Evolutionary conservation across 805 yeast genomes (phyloP).

Genomic region (Nadsonia fulvescens): DNA sequence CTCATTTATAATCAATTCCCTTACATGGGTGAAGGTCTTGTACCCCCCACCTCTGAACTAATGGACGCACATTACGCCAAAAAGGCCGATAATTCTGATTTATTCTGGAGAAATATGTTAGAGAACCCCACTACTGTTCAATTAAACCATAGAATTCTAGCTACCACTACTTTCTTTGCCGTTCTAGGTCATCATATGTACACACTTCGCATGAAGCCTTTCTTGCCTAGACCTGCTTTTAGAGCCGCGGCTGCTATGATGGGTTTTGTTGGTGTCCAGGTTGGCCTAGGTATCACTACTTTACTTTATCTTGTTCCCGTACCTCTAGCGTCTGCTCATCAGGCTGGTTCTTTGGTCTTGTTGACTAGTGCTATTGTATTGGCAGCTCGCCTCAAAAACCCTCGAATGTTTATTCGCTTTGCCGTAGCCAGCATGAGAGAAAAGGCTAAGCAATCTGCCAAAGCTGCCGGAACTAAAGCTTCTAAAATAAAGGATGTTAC

Average conservation of each 20-base stretch:
- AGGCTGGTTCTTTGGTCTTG: conserved; percentile 87
- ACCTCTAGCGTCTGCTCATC: conserved; percentile 87
- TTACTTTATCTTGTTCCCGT: conserved; percentile 79
- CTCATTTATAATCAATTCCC: conserved; percentile 92
- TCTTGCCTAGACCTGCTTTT: conserved; percentile 39
- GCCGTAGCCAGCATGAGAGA: neutral
- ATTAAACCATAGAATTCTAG: conserved; percentile 72
- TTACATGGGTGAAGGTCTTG: conserved; percentile 63
- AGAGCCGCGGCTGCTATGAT: conserved; percentile 45
- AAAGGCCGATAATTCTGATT: conserved; percentile 46
- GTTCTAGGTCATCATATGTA: conserved; percentile 56
- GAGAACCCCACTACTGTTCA: conserved; percentile 97
- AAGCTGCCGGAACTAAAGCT: too few species aligned
- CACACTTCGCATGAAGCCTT: conserved; percentile 34
- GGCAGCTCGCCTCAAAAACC: conserved; percentile 38
- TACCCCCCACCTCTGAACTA: conserved; percentile 65
- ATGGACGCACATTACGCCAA: conserved; percentile 60
- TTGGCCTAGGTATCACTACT: conserved; percentile 70
- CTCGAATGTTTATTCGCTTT: conserved; percentile 22
- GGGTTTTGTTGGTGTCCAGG: conserved; percentile 77
- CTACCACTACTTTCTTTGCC: conserved; percentile 59
- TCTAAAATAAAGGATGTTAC: too few species aligned
- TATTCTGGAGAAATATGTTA: conserved; percentile 79
- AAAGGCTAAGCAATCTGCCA: too few species aligned
- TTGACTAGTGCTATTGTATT: conserved; percentile 60